A percentile compares a stretch with the other conserved stretches of the same genome.
Conservation (phyloP, 306 rosid species). For the Lagenaria siceraria region DNA sequence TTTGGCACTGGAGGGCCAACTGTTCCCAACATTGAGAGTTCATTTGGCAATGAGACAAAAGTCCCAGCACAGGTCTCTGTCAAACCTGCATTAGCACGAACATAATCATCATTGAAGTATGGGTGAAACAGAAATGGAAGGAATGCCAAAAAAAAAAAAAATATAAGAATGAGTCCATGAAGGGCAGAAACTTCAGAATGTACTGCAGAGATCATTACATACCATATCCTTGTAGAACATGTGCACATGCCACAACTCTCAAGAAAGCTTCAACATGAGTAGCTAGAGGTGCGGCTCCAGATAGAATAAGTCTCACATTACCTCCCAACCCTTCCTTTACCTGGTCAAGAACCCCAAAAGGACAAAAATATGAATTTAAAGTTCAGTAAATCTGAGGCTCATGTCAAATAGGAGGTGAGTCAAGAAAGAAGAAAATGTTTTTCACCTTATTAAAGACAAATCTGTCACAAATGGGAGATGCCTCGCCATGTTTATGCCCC, state of each 20-base stretch:
- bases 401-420: neutral
- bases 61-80: conserved; percentile 98
- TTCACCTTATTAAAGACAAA: conserved; percentile 77
- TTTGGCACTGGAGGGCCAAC: conserved; percentile 99
- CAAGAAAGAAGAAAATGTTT: conserved; percentile 5
- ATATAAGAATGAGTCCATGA: neutral
- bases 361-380: neutral
- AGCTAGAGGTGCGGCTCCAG: conserved; percentile 97
- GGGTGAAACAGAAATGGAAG: neutral
- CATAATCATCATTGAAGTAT: neutral
- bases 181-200: neutral
- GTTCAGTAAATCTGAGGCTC: neutral
- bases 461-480: conserved; percentile 70
- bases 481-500: conserved; percentile 44
- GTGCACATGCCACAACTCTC: conserved; percentile 84
- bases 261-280: conserved; percentile 67
- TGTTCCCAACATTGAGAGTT: conserved; percentile 73
- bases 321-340: conserved; percentile 92
- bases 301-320: conserved; percentile 71
- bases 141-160: neutral
- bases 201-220: conserved; percentile 8
- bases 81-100: conserved; percentile 44
- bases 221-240: conserved; percentile 99
- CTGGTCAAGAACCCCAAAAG: conserved; percentile 21
- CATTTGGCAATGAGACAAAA: conserved; percentile 87